A percentile compares a stretch with the other conserved stretches of the same genome.
Conservation (phyloP, 805 yeast species). For the Lachancea nothofagi region DNA sequence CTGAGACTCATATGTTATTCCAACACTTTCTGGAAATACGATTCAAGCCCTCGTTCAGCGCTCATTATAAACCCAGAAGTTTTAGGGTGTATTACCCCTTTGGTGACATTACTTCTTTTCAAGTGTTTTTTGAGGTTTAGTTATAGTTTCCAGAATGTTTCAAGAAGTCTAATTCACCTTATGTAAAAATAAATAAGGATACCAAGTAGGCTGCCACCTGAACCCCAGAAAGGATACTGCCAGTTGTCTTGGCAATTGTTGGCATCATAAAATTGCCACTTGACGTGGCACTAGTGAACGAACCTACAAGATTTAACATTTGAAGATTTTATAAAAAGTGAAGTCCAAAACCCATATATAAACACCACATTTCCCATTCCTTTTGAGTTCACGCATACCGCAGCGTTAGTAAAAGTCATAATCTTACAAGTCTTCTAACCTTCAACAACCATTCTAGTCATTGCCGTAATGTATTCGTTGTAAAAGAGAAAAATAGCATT, state of each 20-base stretch:
- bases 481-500: no score
- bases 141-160: background rate
- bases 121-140: background rate
- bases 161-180: no score
- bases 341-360: constrained; percentile 10
- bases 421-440: no score
- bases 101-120: background rate
- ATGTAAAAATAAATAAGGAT: no score
- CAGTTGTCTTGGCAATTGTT: background rate
- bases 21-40: background rate
- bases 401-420: constrained; percentile 4
- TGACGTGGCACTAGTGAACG: no score
- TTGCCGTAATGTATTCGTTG: no score
- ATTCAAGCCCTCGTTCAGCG: no score
- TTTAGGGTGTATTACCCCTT: background rate
- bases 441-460: no score
- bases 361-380: constrained; percentile 8
- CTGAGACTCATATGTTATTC: background rate
- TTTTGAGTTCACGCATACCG: constrained; percentile 10
- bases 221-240: no score
- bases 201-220: no score
- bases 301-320: constrained; percentile 1
- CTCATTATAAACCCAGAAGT: no score
- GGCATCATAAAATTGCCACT: background rate
- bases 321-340: constrained; percentile 4